Evolutionary conservation across 2,329 filamentous ascomycete species (phyloP).

Genomic region (Cordyceps cateniannulata): DNA sequence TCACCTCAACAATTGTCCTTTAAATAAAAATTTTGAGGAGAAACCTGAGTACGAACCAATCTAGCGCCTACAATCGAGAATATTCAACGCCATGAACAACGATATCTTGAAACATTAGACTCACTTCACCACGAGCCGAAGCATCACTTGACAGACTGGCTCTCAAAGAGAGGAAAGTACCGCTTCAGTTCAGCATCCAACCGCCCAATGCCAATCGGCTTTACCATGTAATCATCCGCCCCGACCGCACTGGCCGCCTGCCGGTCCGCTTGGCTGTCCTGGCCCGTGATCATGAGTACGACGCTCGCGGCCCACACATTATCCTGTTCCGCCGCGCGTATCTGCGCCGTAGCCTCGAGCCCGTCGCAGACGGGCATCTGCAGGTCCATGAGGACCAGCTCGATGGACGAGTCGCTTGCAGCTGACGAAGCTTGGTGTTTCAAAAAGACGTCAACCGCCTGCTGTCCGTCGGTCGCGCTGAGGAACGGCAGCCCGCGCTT

Average conservation of each 20-base stretch:
- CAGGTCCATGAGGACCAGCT: slow-evolving; percentile 23
- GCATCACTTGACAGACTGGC: background rate
- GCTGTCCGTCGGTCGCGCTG: slow-evolving; percentile 35
- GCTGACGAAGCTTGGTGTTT: slow-evolving; percentile 16
- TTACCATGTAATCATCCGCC: slow-evolving; percentile 1
- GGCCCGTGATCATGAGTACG: slow-evolving; percentile 23
- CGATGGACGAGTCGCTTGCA: slow-evolving; percentile 12
- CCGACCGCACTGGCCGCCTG: background rate
- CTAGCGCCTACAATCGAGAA: too few relatives aligned
- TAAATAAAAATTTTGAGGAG: too few relatives aligned
- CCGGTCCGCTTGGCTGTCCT: slow-evolving; percentile 17
- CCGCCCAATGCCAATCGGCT: background rate
- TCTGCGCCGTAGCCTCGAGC: slow-evolving; percentile 21
- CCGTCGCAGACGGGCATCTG: slow-evolving; percentile 26
- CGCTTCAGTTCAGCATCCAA: background rate
- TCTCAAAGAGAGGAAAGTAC: background rate
- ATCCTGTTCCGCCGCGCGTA: slow-evolving; percentile 19
- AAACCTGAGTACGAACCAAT: too few relatives aligned
- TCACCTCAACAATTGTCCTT: too few relatives aligned
- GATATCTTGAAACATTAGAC: too few relatives aligned
- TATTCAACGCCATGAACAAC: too few relatives aligned
- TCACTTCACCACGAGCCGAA: too few relatives aligned
- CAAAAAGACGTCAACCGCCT: slow-evolving; percentile 32
- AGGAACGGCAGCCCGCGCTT: slow-evolving; percentile 35
- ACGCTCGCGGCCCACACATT: slow-evolving; percentile 14